phyloP scores from a whole-genome alignment of 805 yeast species.

The Blastobotrys americana region DNA sequence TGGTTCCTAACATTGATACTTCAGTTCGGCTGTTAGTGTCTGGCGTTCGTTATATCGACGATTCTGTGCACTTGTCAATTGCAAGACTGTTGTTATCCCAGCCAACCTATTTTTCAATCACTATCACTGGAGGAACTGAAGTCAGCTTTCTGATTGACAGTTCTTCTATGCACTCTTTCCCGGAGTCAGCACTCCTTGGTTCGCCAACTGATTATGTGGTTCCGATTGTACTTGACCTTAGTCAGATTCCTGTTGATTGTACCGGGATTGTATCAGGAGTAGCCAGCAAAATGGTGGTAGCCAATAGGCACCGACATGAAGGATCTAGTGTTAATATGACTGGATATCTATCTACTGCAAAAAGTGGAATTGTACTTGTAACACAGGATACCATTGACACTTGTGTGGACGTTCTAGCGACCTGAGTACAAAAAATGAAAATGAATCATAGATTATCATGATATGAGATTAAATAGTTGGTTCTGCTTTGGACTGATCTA shows the following conservation, averaged over 20 bases:
- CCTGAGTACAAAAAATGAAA: neutral
- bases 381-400: constrained; percentile 42
- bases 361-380: constrained; percentile 52
- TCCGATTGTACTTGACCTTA: constrained; percentile 52
- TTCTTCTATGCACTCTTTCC: constrained; percentile 29
- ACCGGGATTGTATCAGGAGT: constrained; percentile 64
- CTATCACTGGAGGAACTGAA: constrained; percentile 27
- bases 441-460: constrained; percentile 2
- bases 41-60: constrained; percentile 45
- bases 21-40: constrained; percentile 42
- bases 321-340: constrained; percentile 37
- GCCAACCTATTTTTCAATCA: constrained; percentile 26
- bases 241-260: constrained; percentile 47
- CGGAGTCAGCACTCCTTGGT: constrained; percentile 48
- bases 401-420: constrained; percentile 23
- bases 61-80: constrained; percentile 29
- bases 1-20: constrained; percentile 40
- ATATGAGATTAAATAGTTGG: neutral
- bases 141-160: constrained; percentile 26
- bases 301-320: constrained; percentile 23
- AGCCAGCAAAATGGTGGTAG: constrained; percentile 40
- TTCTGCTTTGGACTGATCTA: too few relatives aligned
- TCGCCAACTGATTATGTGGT: constrained; percentile 48
- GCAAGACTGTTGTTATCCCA: constrained; percentile 32
- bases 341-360: constrained; percentile 53